phyloP scores from a whole-genome alignment of 1,284 basidiomycete species.

The Cystobasidiaceae sp. region DNA sequence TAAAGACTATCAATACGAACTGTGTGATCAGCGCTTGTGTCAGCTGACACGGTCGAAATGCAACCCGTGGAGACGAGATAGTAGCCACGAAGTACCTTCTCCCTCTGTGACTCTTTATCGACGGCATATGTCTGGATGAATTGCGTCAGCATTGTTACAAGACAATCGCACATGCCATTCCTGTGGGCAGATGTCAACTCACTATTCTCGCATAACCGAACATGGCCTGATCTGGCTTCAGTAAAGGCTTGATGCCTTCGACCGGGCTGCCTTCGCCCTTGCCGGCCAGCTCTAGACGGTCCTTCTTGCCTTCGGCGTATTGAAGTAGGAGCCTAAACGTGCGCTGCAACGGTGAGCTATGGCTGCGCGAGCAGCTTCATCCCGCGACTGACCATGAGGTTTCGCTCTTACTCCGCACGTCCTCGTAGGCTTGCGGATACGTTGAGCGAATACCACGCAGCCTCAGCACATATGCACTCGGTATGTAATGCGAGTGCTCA shows the following conservation, averaged over 20 bases:
- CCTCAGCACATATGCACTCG: too few species aligned
- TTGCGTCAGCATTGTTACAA: too few species aligned
- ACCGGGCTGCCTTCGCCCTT: slow-evolving; percentile 12
- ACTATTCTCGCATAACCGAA: slow-evolving; percentile 26
- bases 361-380: background rate
- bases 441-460: too few species aligned
- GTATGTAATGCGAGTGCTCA: too few species aligned
- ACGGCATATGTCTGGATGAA: slow-evolving; percentile 11
- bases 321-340: slow-evolving; percentile 20
- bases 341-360: background rate
- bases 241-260: slow-evolving; percentile 17
- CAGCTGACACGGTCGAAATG: background rate
- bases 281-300: slow-evolving; percentile 9
- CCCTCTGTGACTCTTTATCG: slow-evolving; percentile 23
- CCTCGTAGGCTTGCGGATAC: slow-evolving; percentile 2
- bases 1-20: slow-evolving; percentile 26
- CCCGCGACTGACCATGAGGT: slow-evolving; percentile 2
- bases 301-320: slow-evolving; percentile 28
- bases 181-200: too few species aligned
- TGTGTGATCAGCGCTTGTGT: background rate
- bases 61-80: background rate
- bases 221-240: slow-evolving; percentile 26
- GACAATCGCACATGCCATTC: background rate
- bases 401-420: slow-evolving; percentile 16
- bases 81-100: background rate